Conservation (phyloP, 352 stramenopile genomes). For the Phytophthora citrophthora region DNA sequence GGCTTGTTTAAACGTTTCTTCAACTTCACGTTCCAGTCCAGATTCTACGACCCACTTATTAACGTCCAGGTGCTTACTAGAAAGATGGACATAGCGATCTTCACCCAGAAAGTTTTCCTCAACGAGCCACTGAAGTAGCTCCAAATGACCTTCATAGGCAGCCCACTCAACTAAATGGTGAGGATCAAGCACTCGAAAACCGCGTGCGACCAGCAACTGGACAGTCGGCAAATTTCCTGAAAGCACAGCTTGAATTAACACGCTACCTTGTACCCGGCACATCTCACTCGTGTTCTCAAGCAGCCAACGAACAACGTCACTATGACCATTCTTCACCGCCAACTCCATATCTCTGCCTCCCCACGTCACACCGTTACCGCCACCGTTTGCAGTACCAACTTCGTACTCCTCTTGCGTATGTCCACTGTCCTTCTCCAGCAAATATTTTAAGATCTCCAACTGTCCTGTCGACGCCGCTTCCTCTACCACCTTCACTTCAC, state of each 20-base stretch:
- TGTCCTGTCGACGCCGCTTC: constrained; percentile 3
- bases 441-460: background rate
- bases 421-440: background rate
- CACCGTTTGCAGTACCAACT: background rate
- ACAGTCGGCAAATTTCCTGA: background rate
- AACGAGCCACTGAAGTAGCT: constrained; percentile 5
- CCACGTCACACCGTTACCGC: background rate
- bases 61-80: constrained; percentile 6
- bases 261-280: background rate
- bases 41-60: constrained; percentile 7
- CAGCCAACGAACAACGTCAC: constrained; percentile 1
- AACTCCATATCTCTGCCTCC: background rate
- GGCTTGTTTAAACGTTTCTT: background rate
- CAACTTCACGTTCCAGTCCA: background rate
- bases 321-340: constrained; percentile 4
- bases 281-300: background rate
- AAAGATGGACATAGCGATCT: background rate
- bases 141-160: background rate
- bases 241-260: background rate
- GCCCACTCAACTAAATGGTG: background rate
- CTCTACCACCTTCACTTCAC: constrained; percentile 7
- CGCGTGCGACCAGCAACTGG: background rate
- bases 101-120: background rate
- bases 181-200: background rate
- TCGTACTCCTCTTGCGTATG: background rate